Conservation (phyloP, 1,284 basidiomycete species). For the Ganoderma resinaceum region DNA sequence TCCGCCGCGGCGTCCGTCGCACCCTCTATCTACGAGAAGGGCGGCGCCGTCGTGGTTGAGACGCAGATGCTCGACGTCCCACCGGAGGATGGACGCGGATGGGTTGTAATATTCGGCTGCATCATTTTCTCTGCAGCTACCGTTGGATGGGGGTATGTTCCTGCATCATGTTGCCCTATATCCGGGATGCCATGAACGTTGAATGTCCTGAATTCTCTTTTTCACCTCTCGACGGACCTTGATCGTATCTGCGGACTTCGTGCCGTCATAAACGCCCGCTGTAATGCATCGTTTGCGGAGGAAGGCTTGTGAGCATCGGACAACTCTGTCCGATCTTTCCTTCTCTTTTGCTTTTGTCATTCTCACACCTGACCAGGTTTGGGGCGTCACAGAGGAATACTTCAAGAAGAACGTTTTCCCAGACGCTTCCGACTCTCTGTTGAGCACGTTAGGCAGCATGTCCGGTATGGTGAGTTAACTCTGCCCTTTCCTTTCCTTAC, state of each 20-base stretch:
- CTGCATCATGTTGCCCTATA: conserved; percentile 11
- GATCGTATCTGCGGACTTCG: background rate
- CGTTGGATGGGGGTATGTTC: conserved; percentile 33
- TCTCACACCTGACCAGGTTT: conserved; percentile 31
- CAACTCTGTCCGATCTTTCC: conserved; percentile 24
- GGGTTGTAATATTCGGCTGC: conserved; percentile 34
- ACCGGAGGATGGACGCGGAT: conserved; percentile 34
- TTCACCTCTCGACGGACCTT: background rate
- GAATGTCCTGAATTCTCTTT: background rate
- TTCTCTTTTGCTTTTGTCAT: conserved; percentile 13
- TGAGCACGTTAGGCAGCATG: conserved; percentile 32
- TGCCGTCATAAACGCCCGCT: conserved; percentile 15
- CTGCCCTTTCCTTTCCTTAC: background rate
- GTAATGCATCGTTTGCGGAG: conserved; percentile 19
- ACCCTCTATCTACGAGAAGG: conserved; percentile 24
- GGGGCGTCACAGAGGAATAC: conserved; percentile 35
- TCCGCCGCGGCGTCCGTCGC: conserved; percentile 28
- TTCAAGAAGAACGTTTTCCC: conserved; percentile 31
- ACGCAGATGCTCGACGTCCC: conserved; percentile 26
- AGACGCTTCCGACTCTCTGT: conserved; percentile 28
- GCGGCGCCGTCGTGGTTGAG: conserved; percentile 14
- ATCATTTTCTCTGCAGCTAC: conserved; percentile 32
- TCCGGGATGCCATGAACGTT: background rate
- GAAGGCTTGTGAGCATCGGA: conserved; percentile 36
- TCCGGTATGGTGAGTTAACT: conserved; percentile 27